phyloP scores from a whole-genome alignment of 176 grass and related monocot species.

The Triticum urartu region DNA sequence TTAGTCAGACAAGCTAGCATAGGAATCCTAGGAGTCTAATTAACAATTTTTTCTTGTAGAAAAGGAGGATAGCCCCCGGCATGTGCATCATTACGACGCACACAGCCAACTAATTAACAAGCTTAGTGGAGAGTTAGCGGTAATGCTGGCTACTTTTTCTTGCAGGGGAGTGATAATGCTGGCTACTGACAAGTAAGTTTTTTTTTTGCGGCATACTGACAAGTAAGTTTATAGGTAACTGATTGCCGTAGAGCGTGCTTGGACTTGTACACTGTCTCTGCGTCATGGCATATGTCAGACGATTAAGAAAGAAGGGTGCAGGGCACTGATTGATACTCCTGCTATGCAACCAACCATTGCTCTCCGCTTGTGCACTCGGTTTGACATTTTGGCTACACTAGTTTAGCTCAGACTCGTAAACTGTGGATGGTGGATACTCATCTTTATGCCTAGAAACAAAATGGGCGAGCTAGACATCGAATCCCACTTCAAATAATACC shows the following conservation, averaged over 20 bases:
- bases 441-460: no score
- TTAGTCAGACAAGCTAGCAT: neutral
- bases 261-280: neutral
- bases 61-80: no score
- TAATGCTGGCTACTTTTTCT: neutral
- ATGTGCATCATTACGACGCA: no score
- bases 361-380: neutral
- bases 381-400: neutral
- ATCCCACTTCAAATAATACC: no score
- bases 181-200: neutral
- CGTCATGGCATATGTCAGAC: constrained; percentile 15
- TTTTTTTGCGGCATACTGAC: neutral
- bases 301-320: neutral
- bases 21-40: no score
- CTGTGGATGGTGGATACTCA: no score
- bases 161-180: neutral
- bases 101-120: neutral
- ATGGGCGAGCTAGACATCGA: no score
- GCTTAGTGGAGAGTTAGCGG: neutral
- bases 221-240: neutral
- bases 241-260: neutral
- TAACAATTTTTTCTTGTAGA: neutral
- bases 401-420: no score
- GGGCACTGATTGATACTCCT: neutral
- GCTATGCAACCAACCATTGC: neutral